Percentiles rank a stretch among this genome's conserved stretches.
Evolutionary conservation across 106 monocot species (phyloP).

Genomic region (Vanilla planifolia): DNA sequence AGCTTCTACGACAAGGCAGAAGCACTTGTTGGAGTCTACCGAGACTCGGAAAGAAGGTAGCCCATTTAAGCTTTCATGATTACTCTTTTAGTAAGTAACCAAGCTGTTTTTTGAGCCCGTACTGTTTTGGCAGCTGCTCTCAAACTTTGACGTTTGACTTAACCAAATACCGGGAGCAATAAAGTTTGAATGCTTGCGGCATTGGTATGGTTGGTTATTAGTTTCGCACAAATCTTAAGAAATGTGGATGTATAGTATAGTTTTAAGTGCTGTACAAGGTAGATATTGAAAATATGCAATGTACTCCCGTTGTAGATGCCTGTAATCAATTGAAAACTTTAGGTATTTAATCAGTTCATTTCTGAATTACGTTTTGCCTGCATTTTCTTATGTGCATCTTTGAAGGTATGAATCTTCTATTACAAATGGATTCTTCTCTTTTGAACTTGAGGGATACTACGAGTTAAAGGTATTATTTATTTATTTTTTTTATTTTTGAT

Average conservation of each 20-base stretch:
- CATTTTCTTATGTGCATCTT: no score
- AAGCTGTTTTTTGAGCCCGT: neutral
- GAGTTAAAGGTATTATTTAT: no score
- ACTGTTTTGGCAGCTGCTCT: slow-evolving; percentile 74
- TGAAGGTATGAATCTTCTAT: no score
- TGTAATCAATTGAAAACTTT: no score
- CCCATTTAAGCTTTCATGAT: neutral
- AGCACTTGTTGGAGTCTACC: slow-evolving; percentile 91
- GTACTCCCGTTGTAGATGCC: no score
- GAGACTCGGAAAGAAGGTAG: slow-evolving; percentile 80
- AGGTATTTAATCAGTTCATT: no score
- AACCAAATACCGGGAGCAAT: slow-evolving; percentile 80
- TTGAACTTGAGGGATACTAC: no score
- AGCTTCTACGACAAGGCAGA: slow-evolving; percentile 98
- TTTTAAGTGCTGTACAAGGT: neutral
- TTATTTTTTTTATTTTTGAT: no score
- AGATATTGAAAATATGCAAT: no score
- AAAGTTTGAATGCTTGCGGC: slow-evolving; percentile 6
- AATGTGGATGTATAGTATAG: neutral
- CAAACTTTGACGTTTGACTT: slow-evolving; percentile 86
- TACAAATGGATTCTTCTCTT: no score
- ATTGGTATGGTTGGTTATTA: neutral
- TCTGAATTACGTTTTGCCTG: no score
- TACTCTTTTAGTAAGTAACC: neutral
- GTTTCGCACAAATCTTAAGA: neutral